Evolutionary conservation across 2,329 filamentous ascomycete genomes (phyloP).

Genomic region (Sarocladium kiliense): DNA sequence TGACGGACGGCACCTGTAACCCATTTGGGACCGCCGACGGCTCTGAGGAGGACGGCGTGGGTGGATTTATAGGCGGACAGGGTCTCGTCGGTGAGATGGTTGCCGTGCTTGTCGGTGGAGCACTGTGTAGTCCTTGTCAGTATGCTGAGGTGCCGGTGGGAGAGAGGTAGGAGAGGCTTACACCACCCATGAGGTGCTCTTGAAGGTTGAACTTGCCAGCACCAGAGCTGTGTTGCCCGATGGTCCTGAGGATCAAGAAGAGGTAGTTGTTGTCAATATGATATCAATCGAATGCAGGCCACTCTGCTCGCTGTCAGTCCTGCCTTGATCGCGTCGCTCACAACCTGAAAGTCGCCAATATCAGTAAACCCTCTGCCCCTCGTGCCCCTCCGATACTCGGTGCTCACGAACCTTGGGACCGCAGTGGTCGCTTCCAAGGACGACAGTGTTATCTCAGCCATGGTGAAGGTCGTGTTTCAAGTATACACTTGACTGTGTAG

Average conservation of each 20-base stretch:
- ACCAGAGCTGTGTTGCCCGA: constrained; percentile 31
- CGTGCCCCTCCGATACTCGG: no score
- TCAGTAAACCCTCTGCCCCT: no score
- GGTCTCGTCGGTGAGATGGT: constrained; percentile 72
- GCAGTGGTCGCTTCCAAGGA: no score
- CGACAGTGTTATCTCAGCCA: no score
- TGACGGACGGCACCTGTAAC: constrained; percentile 81
- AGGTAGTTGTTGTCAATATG: neutral
- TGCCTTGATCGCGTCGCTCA: no score
- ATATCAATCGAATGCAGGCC: no score
- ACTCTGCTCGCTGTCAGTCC: no score
- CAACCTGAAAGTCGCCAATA: no score
- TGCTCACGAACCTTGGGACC: no score
- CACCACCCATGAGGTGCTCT: constrained; percentile 85
- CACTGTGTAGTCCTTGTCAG: constrained; percentile 55
- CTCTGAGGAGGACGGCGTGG: constrained; percentile 74
- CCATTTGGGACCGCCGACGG: no score
- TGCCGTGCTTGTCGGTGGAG: constrained; percentile 70
- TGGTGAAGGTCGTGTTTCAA: no score
- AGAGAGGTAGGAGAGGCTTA: constrained; percentile 44
- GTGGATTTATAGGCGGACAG: constrained; percentile 75
- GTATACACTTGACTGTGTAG: no score
- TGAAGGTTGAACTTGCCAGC: constrained; percentile 80
- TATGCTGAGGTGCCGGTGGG: constrained; percentile 28
- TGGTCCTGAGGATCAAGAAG: neutral